Conservation (phyloP, 2,329 filamentous ascomycete genomes). For the Periglandula ipomoeae region DNA sequence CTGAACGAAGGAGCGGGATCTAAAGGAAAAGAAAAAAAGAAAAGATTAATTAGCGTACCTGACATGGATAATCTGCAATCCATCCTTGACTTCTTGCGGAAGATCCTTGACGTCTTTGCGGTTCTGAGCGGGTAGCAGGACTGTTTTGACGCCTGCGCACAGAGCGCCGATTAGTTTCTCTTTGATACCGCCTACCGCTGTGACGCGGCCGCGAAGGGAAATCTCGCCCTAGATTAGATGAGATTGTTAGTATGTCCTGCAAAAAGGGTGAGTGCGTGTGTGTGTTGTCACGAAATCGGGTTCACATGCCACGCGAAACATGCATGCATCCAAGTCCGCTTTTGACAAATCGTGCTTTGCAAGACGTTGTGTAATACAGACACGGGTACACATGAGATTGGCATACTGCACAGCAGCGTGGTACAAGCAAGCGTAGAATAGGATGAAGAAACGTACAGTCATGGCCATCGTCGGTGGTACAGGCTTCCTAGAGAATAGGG, state of each 20-base stretch:
- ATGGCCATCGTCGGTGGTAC: constrained; percentile 92
- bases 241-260: no score
- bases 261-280: no score
- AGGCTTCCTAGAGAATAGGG: constrained; percentile 73
- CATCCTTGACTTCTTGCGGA: constrained; percentile 79
- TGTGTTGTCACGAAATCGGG: no score
- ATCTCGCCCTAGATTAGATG: constrained; percentile 45
- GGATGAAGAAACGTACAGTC: constrained; percentile 51
- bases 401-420: neutral
- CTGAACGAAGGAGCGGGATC: no score
- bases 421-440: neutral
- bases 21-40: constrained; percentile 32
- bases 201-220: constrained; percentile 78
- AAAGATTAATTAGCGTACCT: constrained; percentile 45
- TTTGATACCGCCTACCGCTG: constrained; percentile 95
- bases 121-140: constrained; percentile 80
- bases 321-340: neutral
- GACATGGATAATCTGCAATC: constrained; percentile 82
- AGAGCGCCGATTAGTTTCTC: constrained; percentile 96
- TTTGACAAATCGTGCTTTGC: neutral
- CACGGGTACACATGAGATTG: neutral
- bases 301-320: neutral
- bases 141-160: constrained; percentile 88
- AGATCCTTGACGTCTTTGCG: constrained; percentile 87
- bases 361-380: neutral